Evolutionary conservation across 805 yeast species (phyloP).

Genomic region (Saccharomycopsis javanensis): DNA sequence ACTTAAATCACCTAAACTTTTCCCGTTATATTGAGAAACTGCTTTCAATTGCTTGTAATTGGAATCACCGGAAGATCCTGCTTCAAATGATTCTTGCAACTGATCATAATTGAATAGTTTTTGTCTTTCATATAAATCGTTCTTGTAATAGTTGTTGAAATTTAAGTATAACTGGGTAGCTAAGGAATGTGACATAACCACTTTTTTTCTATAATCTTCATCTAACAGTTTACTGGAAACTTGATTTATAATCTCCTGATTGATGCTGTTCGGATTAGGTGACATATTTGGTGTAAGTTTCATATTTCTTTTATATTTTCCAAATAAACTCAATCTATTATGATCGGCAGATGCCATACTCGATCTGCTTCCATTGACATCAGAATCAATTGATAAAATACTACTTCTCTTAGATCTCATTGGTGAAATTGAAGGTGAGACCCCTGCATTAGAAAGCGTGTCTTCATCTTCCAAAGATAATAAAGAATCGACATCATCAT

Average conservation of each 20-base stretch:
- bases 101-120: not conserved
- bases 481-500: constrained; percentile 1
- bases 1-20: constrained; percentile 13
- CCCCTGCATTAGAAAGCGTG: not conserved
- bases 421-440: constrained; percentile 14
- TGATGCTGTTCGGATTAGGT: not conserved
- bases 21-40: not conserved
- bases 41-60: constrained; percentile 3
- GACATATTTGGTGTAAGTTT: not conserved
- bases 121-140: not conserved
- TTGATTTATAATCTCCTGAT: not conserved
- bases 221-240: constrained; percentile 3
- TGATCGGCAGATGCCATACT: constrained; percentile 1
- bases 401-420: constrained; percentile 32
- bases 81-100: not conserved
- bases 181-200: constrained; percentile 1
- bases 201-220: constrained; percentile 1
- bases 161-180: constrained; percentile 11
- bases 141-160: constrained; percentile 2
- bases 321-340: constrained; percentile 7
- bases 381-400: constrained; percentile 23
- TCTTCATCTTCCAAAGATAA: constrained; percentile 7
- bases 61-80: not conserved
- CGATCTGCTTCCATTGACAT: not conserved
- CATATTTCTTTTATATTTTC: constrained; percentile 1